These are phyloP conservation scores for Geotrichum candidum DNA, from an alignment of 1,139 yeast genomes.

Conservation along the genomic window DNA sequence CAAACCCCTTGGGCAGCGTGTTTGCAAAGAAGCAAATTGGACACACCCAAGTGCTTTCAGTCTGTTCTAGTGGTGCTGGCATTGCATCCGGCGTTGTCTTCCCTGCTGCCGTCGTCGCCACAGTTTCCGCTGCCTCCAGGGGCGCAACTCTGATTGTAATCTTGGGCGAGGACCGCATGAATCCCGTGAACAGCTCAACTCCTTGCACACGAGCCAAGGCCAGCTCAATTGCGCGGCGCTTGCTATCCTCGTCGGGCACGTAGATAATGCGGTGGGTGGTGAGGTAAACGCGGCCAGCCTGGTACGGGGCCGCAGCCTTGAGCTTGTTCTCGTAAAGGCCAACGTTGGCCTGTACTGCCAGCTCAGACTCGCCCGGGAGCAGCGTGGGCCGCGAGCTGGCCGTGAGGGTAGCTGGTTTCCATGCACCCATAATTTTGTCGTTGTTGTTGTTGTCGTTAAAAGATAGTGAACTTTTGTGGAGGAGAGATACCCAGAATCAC, in stretches of 20 bases:
- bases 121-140: constrained; percentile 5
- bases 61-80: background rate
- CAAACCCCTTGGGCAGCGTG: constrained; percentile 31
- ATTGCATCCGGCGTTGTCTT: background rate
- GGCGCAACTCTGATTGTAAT: constrained; percentile 43
- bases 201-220: constrained; percentile 44
- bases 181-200: constrained; percentile 48
- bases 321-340: constrained; percentile 46
- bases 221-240: constrained; percentile 45
- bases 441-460: background rate
- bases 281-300: constrained; percentile 70
- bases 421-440: constrained; percentile 22
- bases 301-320: constrained; percentile 53
- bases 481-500: background rate
- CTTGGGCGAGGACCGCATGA: constrained; percentile 75
- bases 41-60: constrained; percentile 59
- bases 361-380: constrained; percentile 41
- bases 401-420: constrained; percentile 44
- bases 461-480: background rate
- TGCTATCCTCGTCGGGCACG: constrained; percentile 49
- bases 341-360: constrained; percentile 33
- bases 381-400: constrained; percentile 45
- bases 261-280: constrained; percentile 70
- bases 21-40: constrained; percentile 76
- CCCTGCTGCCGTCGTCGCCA: background rate